Evolutionary conservation across 78 protist species (phyloP), one percentile per base, ranked within the genome.

Genomic region (Diacronema lutheri): DNA sequence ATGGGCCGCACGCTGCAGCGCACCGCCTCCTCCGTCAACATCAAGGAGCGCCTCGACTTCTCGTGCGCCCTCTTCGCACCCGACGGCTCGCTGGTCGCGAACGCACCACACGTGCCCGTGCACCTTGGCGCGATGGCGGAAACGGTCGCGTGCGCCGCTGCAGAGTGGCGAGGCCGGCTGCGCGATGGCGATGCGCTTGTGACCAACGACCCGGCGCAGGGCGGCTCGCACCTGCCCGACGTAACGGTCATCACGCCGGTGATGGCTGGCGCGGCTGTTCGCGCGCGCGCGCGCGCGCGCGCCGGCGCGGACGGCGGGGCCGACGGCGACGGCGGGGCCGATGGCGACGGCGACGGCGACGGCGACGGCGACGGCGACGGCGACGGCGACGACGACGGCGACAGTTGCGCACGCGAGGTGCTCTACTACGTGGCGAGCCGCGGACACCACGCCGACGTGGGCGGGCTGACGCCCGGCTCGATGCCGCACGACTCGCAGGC

Each of bases 381-480:
- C 50, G 7, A 7, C 50, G 50, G 50, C 50, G 50, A 7, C 50
- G 57, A 14, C 37, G 40, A 5, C 20, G 57, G n/a, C 80, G 71
- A 12, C 62, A 37, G 55, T 20, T 83, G 83, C 13, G 2, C 56
- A 72, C 88, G 93, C 13, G n/a, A n/a, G n/a, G 50, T 44, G 16
- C 95, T 93, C 41, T 97, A 96, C 72, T 97, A 86, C 41, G 97
- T 97, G 25, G 99, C 99, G 23, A 64, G 85, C 33, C 80, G 99
- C 4, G 99, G 99, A 25, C 99, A 97, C 87, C 99, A 97, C 84
- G 97, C 98, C 6, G 99, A 97, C 76, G 95, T 97, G 65, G 99
- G 99, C 23, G 97, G 98, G 35, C 91, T 94, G 38, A 89, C 98
- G 4, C 97, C 98, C 16, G 83, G 57, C 26, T 79, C 68, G 60